A percentile compares a stretch with the other conserved stretches of the same genome.
Conservation (phyloP, 768 basidiomycete species). For the Jaapia argillacea region DNA sequence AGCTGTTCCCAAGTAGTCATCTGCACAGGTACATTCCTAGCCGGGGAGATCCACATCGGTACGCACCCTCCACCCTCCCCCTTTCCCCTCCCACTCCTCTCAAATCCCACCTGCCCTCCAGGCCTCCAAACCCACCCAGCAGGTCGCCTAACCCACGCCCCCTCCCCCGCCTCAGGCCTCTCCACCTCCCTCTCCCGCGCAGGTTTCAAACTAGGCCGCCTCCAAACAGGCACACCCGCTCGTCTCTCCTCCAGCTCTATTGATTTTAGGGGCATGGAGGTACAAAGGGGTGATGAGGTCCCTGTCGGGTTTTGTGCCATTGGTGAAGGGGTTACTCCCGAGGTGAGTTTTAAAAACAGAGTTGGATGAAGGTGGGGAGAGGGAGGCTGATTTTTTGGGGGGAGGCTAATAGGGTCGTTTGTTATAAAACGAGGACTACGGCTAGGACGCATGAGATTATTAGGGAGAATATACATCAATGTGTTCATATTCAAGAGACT, state of each 20-base stretch:
- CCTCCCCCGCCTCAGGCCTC: constrained; percentile 62
- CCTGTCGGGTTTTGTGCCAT: constrained; percentile 74
- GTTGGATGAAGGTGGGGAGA: not conserved
- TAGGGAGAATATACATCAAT: constrained; percentile 62
- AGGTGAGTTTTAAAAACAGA: constrained; percentile 28
- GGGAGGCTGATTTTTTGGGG: not conserved
- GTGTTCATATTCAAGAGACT: constrained; percentile 82
- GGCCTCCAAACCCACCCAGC: constrained; percentile 70
- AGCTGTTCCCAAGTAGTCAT: constrained; percentile 76
- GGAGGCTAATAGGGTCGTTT: constrained; percentile 64
- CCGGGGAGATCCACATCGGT: constrained; percentile 90
- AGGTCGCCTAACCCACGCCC: constrained; percentile 64
- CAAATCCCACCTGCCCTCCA: no score
- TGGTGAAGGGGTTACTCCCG: constrained; percentile 58
- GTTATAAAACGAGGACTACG: constrained; percentile 68
- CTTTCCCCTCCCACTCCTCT: no score
- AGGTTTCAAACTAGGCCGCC: constrained; percentile 73
- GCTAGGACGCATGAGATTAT: constrained; percentile 66
- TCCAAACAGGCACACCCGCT: constrained; percentile 86
- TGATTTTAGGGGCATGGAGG: constrained; percentile 48
- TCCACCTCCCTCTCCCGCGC: constrained; percentile 66
- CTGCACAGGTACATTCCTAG: constrained; percentile 87
- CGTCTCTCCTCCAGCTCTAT: constrained; percentile 64
- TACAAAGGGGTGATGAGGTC: constrained; percentile 55
- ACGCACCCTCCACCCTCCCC: no score